Base-by-base conservation (phyloP, 495 filamentous ascomycete species). In the Talaromyces liani region DNA sequence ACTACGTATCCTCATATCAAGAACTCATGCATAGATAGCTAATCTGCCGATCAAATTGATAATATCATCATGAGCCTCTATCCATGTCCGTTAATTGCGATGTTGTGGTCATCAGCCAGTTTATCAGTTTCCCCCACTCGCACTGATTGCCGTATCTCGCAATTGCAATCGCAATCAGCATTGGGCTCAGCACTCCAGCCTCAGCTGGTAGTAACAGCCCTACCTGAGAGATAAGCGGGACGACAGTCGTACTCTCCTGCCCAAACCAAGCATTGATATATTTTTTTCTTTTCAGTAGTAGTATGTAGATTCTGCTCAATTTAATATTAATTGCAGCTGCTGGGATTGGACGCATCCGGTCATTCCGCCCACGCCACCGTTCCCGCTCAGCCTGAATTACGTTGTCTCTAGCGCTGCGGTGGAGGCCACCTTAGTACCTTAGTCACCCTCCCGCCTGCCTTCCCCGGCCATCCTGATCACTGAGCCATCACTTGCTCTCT, bases 381-480 rank as follows among this genome's bases (percentile, higher is more conserved):
- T 36, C 27, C 56, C 31, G 31, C 56, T 58, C 24, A 33, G 27
- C 56, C 56, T 25, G 56, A 36, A 58, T 36, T 58, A 58, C 27
- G 56, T 58, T 33, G 27, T 20, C 2, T 20, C 25, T 29, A 29
- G 55, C 55, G 16, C 29, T 58, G 29, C 25, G 6, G 25, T 16
- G 20, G 22, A 25, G 33, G 58, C 41, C 60, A 54, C 24, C 51
- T 56, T 56, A 29, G 53, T 54, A 27, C 22, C 25, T 54, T 54
- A 53, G 25, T 62, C 59, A 61, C 59, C 36, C n/a, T 49, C 16
- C 58, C 10, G n/a, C 33, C 18, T 58, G 56, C 25, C 56, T 29
- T 55, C 24, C n/a, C 56, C 29, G 69, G 71, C 69, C 71, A 69
- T 67, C 29, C 29, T 31, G 29, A 36, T 36, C 8, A 36, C 33